These are phyloP conservation scores for Powellomyces hirtus DNA, from an alignment of 192 early-diverging fungal species.

Conservation along the genomic window DNA sequence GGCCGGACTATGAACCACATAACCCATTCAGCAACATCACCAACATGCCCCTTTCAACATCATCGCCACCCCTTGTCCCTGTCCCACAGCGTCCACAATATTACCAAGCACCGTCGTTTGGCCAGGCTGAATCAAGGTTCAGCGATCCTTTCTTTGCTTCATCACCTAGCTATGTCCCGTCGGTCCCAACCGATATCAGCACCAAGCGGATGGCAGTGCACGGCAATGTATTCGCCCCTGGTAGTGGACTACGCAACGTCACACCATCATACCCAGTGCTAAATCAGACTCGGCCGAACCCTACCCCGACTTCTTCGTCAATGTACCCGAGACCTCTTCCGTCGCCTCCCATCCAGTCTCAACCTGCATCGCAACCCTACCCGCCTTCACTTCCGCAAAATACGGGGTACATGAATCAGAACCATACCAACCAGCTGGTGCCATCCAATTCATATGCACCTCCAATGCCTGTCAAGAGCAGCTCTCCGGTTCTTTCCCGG, in stretches of 20 bases:
- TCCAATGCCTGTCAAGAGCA: not conserved
- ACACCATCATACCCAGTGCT: not conserved
- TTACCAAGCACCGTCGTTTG: not conserved
- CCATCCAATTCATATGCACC: not conserved
- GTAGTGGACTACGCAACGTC: not conserved
- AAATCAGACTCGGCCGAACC: not conserved
- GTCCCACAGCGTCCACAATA: not conserved
- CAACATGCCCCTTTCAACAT: not conserved
- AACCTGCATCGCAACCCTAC: no score
- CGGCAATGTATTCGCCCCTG: not conserved
- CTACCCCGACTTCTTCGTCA: not conserved
- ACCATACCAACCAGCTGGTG: not conserved
- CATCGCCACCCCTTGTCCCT: no score
- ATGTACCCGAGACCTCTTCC: not conserved
- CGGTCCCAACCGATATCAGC: not conserved
- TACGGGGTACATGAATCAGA: not conserved
- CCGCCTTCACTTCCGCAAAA: not conserved
- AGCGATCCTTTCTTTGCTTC: no score
- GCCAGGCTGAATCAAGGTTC: no score
- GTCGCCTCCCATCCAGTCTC: no score
- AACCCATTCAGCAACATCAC: constrained; percentile 36
- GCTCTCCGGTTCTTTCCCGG: constrained; percentile 8
- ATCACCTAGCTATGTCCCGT: no score
- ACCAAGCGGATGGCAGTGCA: not conserved
- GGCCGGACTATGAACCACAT: not conserved